A percentile compares a stretch with the other conserved stretches of the same genome.
Evolutionary conservation across 139 green algal species (phyloP).

Genomic region (Chlorella sorokiniana): DNA sequence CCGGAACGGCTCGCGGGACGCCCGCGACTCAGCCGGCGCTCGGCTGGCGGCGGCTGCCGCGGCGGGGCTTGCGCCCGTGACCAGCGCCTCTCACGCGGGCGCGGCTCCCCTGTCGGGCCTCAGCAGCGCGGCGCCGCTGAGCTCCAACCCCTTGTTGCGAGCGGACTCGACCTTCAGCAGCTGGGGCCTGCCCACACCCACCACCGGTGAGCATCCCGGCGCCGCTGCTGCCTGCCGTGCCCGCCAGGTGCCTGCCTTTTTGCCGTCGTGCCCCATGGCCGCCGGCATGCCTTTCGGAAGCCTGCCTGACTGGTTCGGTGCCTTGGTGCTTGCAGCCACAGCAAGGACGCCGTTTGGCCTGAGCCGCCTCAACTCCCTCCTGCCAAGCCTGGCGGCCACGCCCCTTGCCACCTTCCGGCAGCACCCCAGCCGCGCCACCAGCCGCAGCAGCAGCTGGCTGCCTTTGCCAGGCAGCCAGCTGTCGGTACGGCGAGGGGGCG

Average conservation of each 20-base stretch:
- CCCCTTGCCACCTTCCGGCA: background rate
- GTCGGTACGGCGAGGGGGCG: too few species aligned
- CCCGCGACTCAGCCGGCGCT: too few species aligned
- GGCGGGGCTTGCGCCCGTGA: too few species aligned
- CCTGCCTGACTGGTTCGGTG: background rate
- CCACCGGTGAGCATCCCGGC: background rate
- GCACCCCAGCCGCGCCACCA: background rate
- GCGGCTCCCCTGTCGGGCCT: background rate
- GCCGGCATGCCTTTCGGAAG: background rate
- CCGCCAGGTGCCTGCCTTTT: background rate
- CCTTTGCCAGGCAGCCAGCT: background rate
- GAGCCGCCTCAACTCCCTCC: conserved; percentile 24
- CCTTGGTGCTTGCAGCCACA: conserved; percentile 4
- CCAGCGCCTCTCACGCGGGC: too few species aligned
- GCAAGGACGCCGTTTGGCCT: conserved; percentile 11
- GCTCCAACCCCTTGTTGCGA: background rate
- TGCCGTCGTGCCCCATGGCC: too few species aligned
- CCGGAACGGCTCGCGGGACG: too few species aligned
- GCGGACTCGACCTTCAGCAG: conserved; percentile 17
- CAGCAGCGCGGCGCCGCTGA: too few species aligned
- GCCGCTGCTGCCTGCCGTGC: background rate
- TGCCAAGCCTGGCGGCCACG: background rate
- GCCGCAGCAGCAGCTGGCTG: conserved; percentile 10
- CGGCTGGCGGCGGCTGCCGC: too few species aligned
- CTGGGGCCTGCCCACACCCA: conserved; percentile 30